phyloP scores from a whole-genome alignment of 176 grass and related monocot genomes.

The Eleusine coracana region DNA sequence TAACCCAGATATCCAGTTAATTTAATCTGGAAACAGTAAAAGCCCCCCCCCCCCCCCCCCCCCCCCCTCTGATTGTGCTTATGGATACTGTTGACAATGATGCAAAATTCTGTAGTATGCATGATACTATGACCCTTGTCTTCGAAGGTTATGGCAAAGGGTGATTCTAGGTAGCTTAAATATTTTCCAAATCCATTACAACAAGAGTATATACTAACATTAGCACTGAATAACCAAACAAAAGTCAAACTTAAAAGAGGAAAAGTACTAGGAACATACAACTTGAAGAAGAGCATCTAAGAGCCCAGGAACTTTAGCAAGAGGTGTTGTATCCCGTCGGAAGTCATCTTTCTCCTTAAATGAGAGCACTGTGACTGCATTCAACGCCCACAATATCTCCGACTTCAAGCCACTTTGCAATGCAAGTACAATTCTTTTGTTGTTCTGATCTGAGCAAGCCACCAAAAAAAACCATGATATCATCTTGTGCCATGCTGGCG shows the following conservation, averaged over 20 bases:
- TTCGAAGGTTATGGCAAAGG: neutral
- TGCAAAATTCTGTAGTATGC: slow-evolving; percentile 11
- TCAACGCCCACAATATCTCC: slow-evolving; percentile 95
- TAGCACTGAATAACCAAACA: slow-evolving; percentile 15
- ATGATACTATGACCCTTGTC: slow-evolving; percentile 13
- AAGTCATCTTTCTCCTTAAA: slow-evolving; percentile 98
- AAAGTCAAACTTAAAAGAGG: slow-evolving; percentile 15
- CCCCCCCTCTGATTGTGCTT: neutral
- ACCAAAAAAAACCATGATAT: slow-evolving; percentile 17
- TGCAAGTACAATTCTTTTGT: slow-evolving; percentile 97
- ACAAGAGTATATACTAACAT: neutral
- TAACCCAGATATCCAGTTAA: slow-evolving; percentile 17
- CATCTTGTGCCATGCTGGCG: neutral
- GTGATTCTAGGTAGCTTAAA: neutral
- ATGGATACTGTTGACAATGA: neutral
- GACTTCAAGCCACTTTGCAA: slow-evolving; percentile 97
- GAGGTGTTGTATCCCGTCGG: slow-evolving; percentile 76
- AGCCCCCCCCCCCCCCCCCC: neutral
- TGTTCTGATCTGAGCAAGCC: slow-evolving; percentile 86
- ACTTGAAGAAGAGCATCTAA: slow-evolving; percentile 98
- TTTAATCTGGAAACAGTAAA: neutral
- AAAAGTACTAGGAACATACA: slow-evolving; percentile 56
- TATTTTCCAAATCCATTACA: slow-evolving; percentile 21
- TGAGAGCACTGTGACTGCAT: slow-evolving; percentile 85
- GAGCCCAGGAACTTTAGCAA: slow-evolving; percentile 90